Conservation (phyloP, 225 moss, liverwort and hornwort genomes). For the Marchantia paleacea region DNA sequence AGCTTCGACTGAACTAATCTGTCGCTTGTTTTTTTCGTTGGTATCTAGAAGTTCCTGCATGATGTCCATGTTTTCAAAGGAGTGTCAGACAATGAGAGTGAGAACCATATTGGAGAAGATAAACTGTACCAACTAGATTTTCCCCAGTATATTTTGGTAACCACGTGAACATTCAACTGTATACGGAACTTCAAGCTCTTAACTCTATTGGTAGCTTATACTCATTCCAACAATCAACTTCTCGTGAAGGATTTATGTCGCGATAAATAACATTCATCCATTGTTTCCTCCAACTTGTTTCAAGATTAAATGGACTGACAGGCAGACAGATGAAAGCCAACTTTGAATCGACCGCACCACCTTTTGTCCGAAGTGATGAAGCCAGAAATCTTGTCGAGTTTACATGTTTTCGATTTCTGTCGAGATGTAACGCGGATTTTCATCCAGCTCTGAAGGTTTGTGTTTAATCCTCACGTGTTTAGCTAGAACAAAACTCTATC, state of each 20-base stretch:
- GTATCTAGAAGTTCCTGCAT: too few relatives aligned
- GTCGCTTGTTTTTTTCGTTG: too few relatives aligned
- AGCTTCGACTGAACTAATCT: not conserved
- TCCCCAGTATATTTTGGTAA: too few relatives aligned
- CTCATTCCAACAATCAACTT: too few relatives aligned
- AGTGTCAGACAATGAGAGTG: too few relatives aligned
- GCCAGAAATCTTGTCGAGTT: constrained; percentile 83
- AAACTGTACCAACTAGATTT: too few relatives aligned
- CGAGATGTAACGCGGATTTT: constrained; percentile 62
- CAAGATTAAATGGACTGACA: constrained; percentile 85
- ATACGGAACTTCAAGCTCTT: not conserved
- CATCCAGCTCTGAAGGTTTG: constrained; percentile 84
- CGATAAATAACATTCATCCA: too few relatives aligned
- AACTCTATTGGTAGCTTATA: too few relatives aligned
- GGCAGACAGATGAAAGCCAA: constrained; percentile 88
- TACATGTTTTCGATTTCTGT: constrained; percentile 76
- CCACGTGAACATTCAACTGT: not conserved
- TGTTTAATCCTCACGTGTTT: constrained; percentile 10
- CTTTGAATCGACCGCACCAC: constrained; percentile 73
- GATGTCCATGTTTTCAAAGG: too few relatives aligned
- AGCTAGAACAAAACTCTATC: not conserved
- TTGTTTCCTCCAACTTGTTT: not conserved
- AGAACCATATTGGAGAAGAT: too few relatives aligned
- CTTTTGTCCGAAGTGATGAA: constrained; percentile 60
- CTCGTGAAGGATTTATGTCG: too few relatives aligned